Evolutionary conservation across 78 protist species (phyloP).

Genomic region (Dictyostelium purpureum): DNA sequence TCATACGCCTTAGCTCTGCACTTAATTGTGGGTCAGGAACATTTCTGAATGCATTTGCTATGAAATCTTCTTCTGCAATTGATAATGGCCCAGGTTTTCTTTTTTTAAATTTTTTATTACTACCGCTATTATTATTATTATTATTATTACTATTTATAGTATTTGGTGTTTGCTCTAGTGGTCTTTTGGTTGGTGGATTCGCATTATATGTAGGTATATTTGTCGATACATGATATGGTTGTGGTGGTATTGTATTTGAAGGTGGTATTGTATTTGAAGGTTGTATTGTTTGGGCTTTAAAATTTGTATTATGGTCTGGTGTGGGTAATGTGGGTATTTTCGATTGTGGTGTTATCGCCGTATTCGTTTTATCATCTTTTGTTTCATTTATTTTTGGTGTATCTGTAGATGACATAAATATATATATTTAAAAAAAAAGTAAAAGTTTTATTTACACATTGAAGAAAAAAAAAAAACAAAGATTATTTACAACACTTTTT

Average conservation of each 20-base stretch:
- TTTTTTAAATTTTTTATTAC: neutral
- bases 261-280: neutral
- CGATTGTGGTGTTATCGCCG: too few species aligned
- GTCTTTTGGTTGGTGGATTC: neutral
- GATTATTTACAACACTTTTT: too few species aligned
- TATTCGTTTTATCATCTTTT: too few species aligned
- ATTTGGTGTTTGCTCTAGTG: neutral
- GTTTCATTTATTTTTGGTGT: too few species aligned
- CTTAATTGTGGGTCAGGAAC: constrained; percentile 24
- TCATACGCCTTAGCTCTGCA: constrained; percentile 38
- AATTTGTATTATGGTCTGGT: neutral
- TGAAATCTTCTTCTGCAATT: constrained; percentile 70
- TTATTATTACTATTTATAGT: too few species aligned
- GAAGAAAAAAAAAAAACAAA: too few species aligned
- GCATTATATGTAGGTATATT: neutral
- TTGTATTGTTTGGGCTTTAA: neutral
- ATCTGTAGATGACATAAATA: too few species aligned
- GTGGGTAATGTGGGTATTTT: neutral
- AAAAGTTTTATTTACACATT: too few species aligned
- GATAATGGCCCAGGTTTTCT: constrained; percentile 27
- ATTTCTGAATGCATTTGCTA: constrained; percentile 68
- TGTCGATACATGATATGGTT: neutral
- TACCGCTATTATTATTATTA: neutral
- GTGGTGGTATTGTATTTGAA: neutral
- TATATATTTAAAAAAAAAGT: too few species aligned